These are phyloP conservation scores for Leccinum insolens DNA, from an alignment of 1,284 basidiomycete genomes.

Conservation along the genomic window DNA sequence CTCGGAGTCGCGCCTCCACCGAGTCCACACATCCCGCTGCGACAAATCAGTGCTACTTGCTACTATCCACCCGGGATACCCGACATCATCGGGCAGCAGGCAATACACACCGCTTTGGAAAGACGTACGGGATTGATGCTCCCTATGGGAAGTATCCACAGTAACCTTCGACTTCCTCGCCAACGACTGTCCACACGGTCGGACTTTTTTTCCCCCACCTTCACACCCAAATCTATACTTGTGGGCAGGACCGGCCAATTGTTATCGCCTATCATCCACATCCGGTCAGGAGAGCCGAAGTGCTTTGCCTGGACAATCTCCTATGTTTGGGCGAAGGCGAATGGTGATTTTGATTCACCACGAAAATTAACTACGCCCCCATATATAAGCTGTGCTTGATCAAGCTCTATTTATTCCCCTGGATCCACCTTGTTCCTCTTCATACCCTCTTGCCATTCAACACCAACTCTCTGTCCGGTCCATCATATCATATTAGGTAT, in stretches of 20 bases:
- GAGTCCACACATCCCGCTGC: no score
- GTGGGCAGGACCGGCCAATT: background rate
- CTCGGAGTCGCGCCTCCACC: no score
- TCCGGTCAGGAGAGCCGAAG: slow-evolving; percentile 16
- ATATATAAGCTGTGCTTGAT: slow-evolving; percentile 17
- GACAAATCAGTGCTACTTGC: no score
- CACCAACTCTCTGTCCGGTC: no score
- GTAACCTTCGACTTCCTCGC: background rate
- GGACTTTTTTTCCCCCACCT: background rate
- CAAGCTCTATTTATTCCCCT: background rate
- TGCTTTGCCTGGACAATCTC: slow-evolving; percentile 14
- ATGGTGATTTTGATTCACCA: slow-evolving; percentile 15
- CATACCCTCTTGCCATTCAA: background rate
- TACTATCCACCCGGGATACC: no score
- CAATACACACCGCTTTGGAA: background rate
- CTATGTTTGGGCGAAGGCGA: slow-evolving; percentile 7
- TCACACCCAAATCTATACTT: slow-evolving; percentile 6
- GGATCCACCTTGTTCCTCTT: slow-evolving; percentile 3
- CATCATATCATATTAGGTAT: slow-evolving; percentile 5
- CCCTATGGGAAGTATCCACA: no score
- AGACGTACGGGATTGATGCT: no score
- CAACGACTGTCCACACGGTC: background rate
- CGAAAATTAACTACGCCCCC: background rate
- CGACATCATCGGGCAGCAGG: background rate
- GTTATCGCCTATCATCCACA: slow-evolving; percentile 4